A percentile compares a stretch with the other conserved stretches of the same genome.
Evolutionary conservation across 2,329 filamentous ascomycete genomes (phyloP).

Genomic region (Calonectria pseudoturangicola): DNA sequence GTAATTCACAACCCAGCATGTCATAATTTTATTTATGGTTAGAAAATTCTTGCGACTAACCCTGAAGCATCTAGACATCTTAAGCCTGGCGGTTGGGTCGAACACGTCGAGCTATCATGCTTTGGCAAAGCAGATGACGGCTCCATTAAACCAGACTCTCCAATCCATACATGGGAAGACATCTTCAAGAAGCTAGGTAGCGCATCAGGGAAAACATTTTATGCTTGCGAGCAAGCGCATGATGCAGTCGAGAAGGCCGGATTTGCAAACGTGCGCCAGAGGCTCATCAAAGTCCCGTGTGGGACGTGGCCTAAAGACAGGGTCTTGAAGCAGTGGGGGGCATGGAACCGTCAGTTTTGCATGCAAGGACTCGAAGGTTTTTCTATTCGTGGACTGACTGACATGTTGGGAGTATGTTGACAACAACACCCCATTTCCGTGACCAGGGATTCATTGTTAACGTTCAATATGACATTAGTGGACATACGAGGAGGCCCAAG

Average conservation of each 20-base stretch:
- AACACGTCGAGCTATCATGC: conserved; percentile 41
- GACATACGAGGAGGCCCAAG: conserved; percentile 36
- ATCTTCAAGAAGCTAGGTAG: conserved; percentile 43
- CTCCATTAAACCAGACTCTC: conserved; percentile 45
- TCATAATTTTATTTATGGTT: conserved; percentile 62
- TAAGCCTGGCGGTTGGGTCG: conserved; percentile 41
- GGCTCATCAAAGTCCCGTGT: conserved; percentile 42
- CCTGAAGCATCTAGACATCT: conserved; percentile 27
- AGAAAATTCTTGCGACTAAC: background rate
- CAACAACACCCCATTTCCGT: no score
- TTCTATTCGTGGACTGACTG: conserved; percentile 45
- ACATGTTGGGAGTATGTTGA: conserved; percentile 42
- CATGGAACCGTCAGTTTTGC: conserved; percentile 46
- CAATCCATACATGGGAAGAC: conserved; percentile 48
- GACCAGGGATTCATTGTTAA: background rate
- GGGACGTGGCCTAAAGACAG: conserved; percentile 56
- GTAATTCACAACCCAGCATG: conserved; percentile 63
- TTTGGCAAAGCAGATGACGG: conserved; percentile 51
- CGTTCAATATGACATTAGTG: conserved; percentile 4
- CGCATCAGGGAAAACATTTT: conserved; percentile 45
- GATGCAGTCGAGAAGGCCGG: conserved; percentile 45
- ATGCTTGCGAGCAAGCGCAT: conserved; percentile 43
- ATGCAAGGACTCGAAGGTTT: conserved; percentile 48
- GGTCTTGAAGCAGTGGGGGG: conserved; percentile 48
- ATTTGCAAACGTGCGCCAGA: conserved; percentile 40